A percentile compares a stretch with the other conserved stretches of the same genome.
phyloP scores from a whole-genome alignment of 2,329 filamentous ascomycete genomes.

The Capronia epimyces region DNA sequence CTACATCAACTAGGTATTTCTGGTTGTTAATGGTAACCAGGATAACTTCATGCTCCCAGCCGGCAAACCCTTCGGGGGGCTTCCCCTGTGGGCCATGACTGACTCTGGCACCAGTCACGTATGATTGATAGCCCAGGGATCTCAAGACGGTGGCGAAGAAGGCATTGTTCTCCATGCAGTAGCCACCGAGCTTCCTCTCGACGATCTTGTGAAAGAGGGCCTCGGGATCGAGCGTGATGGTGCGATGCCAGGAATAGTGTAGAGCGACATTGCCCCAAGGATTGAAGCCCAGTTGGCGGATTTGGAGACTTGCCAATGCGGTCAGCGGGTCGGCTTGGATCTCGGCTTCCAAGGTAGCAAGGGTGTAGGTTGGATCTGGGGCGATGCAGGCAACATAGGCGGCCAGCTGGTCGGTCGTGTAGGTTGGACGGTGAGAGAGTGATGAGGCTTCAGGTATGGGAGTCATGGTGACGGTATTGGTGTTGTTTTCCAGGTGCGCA shows the following conservation, averaged over 20 bases:
- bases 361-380: slow-evolving; percentile 19
- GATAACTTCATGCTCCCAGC: slow-evolving; percentile 58
- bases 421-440: slow-evolving; percentile 29
- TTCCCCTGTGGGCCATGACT: slow-evolving; percentile 36
- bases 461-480: neutral
- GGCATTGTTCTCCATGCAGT: slow-evolving; percentile 57
- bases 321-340: slow-evolving; percentile 33
- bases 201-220: slow-evolving; percentile 52
- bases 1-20: slow-evolving; percentile 34
- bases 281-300: slow-evolving; percentile 44
- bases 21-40: slow-evolving; percentile 52
- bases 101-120: slow-evolving; percentile 52
- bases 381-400: slow-evolving; percentile 35
- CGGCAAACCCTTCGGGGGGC: slow-evolving; percentile 37
- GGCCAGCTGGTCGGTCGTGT: slow-evolving; percentile 36
- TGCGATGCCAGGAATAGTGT: slow-evolving; percentile 49
- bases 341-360: slow-evolving; percentile 30
- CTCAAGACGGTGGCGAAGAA: slow-evolving; percentile 50
- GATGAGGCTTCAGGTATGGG: neutral
- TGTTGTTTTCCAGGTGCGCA: too few species aligned
- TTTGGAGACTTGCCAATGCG: slow-evolving; percentile 35
- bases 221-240: slow-evolving; percentile 47
- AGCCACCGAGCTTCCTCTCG: slow-evolving; percentile 49
- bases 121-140: slow-evolving; percentile 50
- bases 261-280: slow-evolving; percentile 55